A percentile compares a stretch with the other conserved stretches of the same genome.
Evolutionary conservation across 1,284 basidiomycete species (phyloP).

Genomic region (Trametes pubescens): DNA sequence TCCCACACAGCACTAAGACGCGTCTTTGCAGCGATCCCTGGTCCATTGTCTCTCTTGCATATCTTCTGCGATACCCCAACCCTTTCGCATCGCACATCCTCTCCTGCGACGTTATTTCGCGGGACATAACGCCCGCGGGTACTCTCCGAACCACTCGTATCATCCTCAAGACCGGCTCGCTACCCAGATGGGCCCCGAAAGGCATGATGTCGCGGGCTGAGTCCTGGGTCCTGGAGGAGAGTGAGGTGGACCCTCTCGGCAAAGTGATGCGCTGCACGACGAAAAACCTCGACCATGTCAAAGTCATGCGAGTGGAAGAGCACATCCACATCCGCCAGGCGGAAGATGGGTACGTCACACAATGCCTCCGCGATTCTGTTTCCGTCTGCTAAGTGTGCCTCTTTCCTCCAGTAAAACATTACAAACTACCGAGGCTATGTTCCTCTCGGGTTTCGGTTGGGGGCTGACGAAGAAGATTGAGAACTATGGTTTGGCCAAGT

Average conservation of each 20-base stretch:
- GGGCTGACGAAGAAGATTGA: slow-evolving; percentile 83
- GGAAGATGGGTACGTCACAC: slow-evolving; percentile 64
- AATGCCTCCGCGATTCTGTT: neutral
- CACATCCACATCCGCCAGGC: slow-evolving; percentile 69
- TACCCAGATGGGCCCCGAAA: slow-evolving; percentile 91
- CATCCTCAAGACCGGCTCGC: slow-evolving; percentile 89
- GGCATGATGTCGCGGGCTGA: slow-evolving; percentile 80
- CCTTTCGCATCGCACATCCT: slow-evolving; percentile 94
- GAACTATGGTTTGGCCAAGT: slow-evolving; percentile 75
- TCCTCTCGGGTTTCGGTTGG: slow-evolving; percentile 84
- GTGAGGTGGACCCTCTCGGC: slow-evolving; percentile 83
- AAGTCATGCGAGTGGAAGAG: slow-evolving; percentile 84
- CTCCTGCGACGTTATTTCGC: slow-evolving; percentile 93
- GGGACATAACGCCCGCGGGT: slow-evolving; percentile 74
- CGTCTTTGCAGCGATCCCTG: slow-evolving; percentile 76
- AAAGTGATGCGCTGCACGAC: slow-evolving; percentile 76
- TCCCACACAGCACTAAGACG: slow-evolving; percentile 25
- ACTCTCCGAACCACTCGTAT: slow-evolving; percentile 90
- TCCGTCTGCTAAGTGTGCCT: slow-evolving; percentile 23
- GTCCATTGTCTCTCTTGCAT: slow-evolving; percentile 92
- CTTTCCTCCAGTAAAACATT: slow-evolving; percentile 64
- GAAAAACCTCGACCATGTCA: slow-evolving; percentile 85
- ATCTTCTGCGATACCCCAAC: slow-evolving; percentile 97
- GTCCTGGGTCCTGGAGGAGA: slow-evolving; percentile 92
- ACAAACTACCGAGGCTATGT: slow-evolving; percentile 79